Conservation (phyloP, 2,329 filamentous ascomycete genomes). For the Fusarium sp. region DNA sequence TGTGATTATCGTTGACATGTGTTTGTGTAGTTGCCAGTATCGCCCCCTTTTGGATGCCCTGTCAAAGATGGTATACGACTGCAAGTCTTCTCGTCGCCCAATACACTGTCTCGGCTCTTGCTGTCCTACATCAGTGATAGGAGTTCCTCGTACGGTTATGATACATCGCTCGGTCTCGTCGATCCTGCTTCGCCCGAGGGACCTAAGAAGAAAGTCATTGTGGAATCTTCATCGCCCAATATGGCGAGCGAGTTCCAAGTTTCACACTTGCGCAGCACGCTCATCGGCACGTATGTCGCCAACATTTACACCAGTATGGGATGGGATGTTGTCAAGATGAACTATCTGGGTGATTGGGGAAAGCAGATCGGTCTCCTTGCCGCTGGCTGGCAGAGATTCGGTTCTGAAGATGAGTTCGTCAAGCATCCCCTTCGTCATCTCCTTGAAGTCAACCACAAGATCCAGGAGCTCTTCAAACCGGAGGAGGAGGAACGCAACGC, state of each 20-base stretch:
- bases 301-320: slow-evolving; percentile 73
- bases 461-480: slow-evolving; percentile 69
- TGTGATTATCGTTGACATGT: slow-evolving; percentile 9
- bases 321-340: slow-evolving; percentile 75
- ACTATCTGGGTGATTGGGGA: slow-evolving; percentile 81
- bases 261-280: slow-evolving; percentile 75
- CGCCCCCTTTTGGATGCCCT: slow-evolving; percentile 39
- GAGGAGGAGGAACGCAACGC: slow-evolving; percentile 69
- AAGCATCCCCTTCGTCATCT: slow-evolving; percentile 75
- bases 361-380: slow-evolving; percentile 74
- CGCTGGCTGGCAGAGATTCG: slow-evolving; percentile 73
- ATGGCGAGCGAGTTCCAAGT: slow-evolving; percentile 79
- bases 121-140: slow-evolving; percentile 42
- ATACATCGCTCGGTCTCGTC: slow-evolving; percentile 29
- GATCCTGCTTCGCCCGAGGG: slow-evolving; percentile 23
- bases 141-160: slow-evolving; percentile 33
- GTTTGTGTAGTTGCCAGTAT: slow-evolving; percentile 31
- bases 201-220: slow-evolving; percentile 58
- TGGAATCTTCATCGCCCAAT: slow-evolving; percentile 81
- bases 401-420: slow-evolving; percentile 71
- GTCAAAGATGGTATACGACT: slow-evolving; percentile 42
- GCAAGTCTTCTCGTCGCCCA: slow-evolving; percentile 37
- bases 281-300: slow-evolving; percentile 74
- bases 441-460: slow-evolving; percentile 74
- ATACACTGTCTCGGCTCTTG: slow-evolving; percentile 36